Evolutionary conservation across 2,329 filamentous ascomycete species (phyloP), one percentile per base, ranked within the genome.

Genomic region (Aspergillus carbonarius): DNA sequence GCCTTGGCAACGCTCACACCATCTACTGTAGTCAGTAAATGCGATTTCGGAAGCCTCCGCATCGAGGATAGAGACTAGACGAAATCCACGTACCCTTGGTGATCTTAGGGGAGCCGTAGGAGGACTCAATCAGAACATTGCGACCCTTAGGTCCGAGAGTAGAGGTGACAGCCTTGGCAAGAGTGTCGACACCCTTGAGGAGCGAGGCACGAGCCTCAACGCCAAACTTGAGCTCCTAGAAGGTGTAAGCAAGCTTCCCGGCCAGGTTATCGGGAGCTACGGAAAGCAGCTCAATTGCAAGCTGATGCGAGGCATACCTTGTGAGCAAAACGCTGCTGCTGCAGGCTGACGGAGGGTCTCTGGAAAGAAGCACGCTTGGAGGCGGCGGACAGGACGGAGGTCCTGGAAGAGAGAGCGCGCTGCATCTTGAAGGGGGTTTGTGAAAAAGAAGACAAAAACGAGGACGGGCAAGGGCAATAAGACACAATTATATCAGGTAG

Each of bases 61-160:
- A 40, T 20, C 51, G 25, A 42, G 46, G 25, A 58, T 70, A 10
- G 20, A 20, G 23, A 40, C 12, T n/a, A 54, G 27, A 30, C 32
- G n/a, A 44, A n/a, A 39, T 17, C 35, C 5, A 75, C 83, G 63
- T 83, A 96, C 93, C 93, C 85, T 99, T 99, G 72, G 95, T 99
- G 80, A 99, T 99, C 87, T 99, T 99, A 72, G 95, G 95, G 49
- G 95, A 96, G 78, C 95, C 95, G 74, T 96, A 99, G 83, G 91
- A 92, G 64, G 93, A 97, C 84, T 99, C 95, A 70, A 99, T 99
- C 74, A 99, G 79, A 68, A 99, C 95, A 82, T 98, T 99, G 76
- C 95, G 89, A 79, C 95, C 95, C 86, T 99, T 99, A 72, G 95
- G 95, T 68, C 95, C 95, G 62, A 99, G 86, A 66, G 95, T 99